Base-by-base conservation (phyloP, 148 eudicot genomes). In the Camellia sinensis region DNA sequence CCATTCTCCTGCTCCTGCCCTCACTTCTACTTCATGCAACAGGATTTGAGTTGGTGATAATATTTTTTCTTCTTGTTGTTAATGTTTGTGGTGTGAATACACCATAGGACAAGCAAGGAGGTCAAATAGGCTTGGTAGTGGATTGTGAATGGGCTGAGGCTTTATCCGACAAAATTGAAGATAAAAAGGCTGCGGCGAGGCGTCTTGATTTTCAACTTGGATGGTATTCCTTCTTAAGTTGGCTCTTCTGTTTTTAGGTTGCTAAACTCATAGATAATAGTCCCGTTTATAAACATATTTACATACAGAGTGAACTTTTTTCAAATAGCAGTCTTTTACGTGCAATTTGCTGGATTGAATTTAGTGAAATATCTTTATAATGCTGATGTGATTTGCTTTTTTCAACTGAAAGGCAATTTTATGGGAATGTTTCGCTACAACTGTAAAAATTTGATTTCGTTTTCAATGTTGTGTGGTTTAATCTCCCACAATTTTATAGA, bases 141-240 rank as follows among this genome's bases (percentile, higher is more conserved):
- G 97, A 93, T 85, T 93, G 97, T 87, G 97, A 93, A 89, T 91
- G 97, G 97, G 86, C 93, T 0, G 97, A 91, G 87, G 76, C 97
- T 83, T 74, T 90, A 71, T 85, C 97, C 54, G 92, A 90, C 63
- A 90, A 82, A 43, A 66, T 64, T 70, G 97, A 93, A 84, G 97
- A 93, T 79, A 87, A 80, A 85, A 74, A 21, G 41, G 97, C 97
- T 77, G 93, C 95, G 66, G 84, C 88, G 68, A 89, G 97, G 87
- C 91, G 97, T 71, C 81, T 91, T 82, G 97, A 86, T 86, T 93
- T 93, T 84, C 91, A 91, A 82, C 82, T 93, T 71, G 97, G 97
- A 88, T 93, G 97, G 97, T 93, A 89, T 69, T 43, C 67, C 9
- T 54, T 65, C 52, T 50, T 29, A 72, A 52, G 75, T 72, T 22